A percentile compares a stretch with the other conserved stretches of the same genome.
Evolutionary conservation across 768 basidiomycete genomes (phyloP).

Genomic region (Dictyophora rubrovolvata): DNA sequence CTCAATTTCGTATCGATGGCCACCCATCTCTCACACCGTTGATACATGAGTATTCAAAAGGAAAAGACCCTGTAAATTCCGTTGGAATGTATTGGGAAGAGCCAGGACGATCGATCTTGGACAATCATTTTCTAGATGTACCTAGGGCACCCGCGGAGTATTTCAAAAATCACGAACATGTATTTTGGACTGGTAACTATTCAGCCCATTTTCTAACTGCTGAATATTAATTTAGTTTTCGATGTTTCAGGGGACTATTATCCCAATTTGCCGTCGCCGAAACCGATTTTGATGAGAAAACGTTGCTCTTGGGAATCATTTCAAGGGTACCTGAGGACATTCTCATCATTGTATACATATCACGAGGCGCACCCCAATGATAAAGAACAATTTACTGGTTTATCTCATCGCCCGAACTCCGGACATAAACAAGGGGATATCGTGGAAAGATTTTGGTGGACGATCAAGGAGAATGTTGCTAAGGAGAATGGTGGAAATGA

Average conservation of each 20-base stretch:
- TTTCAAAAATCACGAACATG: conserved; percentile 36
- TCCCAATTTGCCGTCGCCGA: conserved; percentile 25
- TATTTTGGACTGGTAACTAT: conserved; percentile 47
- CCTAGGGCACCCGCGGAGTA: conserved; percentile 36
- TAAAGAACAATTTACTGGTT: conserved; percentile 18
- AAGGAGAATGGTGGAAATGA: conserved; percentile 16
- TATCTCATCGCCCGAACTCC: conserved; percentile 11
- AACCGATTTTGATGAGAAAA: conserved; percentile 46
- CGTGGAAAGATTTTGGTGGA: conserved; percentile 51
- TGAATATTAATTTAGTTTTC: background rate
- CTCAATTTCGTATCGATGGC: conserved; percentile 58
- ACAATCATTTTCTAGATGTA: conserved; percentile 59
- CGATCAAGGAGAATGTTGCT: conserved; percentile 31
- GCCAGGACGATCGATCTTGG: conserved; percentile 69
- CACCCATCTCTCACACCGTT: conserved; percentile 48
- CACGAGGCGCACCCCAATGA: conserved; percentile 56
- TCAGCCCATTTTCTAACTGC: background rate
- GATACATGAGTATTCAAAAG: conserved; percentile 56
- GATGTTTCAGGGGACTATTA: conserved; percentile 29
- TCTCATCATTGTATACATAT: conserved; percentile 60
- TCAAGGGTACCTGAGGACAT: conserved; percentile 59
- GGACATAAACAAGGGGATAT: conserved; percentile 44
- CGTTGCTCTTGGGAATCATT: conserved; percentile 57
- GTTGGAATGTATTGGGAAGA: conserved; percentile 72
- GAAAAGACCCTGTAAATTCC: conserved; percentile 39